These are phyloP conservation scores for Hanseniaspora guilliermondii DNA, from an alignment of 805 yeast species.

Conservation along the genomic window DNA sequence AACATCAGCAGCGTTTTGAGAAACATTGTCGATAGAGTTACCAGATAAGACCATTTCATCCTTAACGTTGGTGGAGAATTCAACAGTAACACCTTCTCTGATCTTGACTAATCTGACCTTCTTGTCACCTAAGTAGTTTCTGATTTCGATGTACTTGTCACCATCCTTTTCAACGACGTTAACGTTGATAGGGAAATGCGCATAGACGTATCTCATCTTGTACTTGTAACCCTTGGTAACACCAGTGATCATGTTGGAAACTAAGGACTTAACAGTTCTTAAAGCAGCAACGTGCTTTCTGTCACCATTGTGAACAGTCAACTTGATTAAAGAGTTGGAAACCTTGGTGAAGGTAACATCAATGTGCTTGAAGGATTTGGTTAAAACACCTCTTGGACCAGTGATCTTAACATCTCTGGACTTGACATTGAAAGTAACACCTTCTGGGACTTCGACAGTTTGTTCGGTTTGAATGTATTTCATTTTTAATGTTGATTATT, in stretches of 20 bases:
- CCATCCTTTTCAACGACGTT: constrained; percentile 76
- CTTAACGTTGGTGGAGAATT: constrained; percentile 72
- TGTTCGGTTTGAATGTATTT: constrained; percentile 83
- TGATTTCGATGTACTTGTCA: constrained; percentile 71
- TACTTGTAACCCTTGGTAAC: constrained; percentile 98
- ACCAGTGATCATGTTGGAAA: constrained; percentile 92
- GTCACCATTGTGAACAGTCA: constrained; percentile 96
- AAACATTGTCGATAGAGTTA: constrained; percentile 93
- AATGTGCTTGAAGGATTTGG: constrained; percentile 86
- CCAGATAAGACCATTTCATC: constrained; percentile 89
- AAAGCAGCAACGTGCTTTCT: constrained; percentile 99
- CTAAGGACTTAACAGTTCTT: constrained; percentile 58
- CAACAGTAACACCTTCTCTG: constrained; percentile 79
- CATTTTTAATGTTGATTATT: constrained; percentile 30
- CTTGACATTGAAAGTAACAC: constrained; percentile 81
- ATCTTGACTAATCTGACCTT: constrained; percentile 80
- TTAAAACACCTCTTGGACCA: constrained; percentile 95
- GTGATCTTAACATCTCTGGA: constrained; percentile 80
- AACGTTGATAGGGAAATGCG: constrained; percentile 99
- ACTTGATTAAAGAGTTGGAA: constrained; percentile 59
- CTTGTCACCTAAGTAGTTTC: constrained; percentile 99
- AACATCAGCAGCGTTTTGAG: constrained; percentile 96
- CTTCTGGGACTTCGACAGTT: constrained; percentile 77
- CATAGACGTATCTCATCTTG: constrained; percentile 99
- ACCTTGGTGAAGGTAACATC: constrained; percentile 85